phyloP scores from a whole-genome alignment of 768 basidiomycete species.

The Suillus cothurnatus region DNA sequence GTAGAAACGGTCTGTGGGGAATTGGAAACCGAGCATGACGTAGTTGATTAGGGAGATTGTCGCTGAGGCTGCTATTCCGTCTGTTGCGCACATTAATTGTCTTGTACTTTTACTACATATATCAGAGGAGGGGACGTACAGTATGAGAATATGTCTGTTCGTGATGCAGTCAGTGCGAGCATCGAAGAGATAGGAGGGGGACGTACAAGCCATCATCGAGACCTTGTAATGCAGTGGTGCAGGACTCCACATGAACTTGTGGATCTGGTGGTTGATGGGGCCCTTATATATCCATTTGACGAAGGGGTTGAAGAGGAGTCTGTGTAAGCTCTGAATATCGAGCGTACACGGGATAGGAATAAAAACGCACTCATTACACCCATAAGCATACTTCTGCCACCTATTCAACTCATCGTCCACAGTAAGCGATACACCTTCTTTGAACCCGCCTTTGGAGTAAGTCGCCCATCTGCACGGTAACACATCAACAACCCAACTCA shows the following conservation, averaged over 20 bases:
- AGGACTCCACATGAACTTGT: conserved; percentile 72
- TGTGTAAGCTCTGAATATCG: conserved; percentile 55
- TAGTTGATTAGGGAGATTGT: conserved; percentile 76
- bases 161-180: conserved; percentile 8
- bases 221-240: conserved; percentile 86
- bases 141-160: conserved; percentile 52
- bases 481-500: neutral
- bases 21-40: conserved; percentile 69
- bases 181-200: conserved; percentile 15
- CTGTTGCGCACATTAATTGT: conserved; percentile 11
- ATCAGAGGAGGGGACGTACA: conserved; percentile 42
- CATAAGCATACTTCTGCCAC: conserved; percentile 90
- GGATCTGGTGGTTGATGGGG: conserved; percentile 82
- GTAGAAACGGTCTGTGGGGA: conserved; percentile 76
- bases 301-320: conserved; percentile 85
- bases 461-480: conserved; percentile 59
- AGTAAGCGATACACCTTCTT: conserved; percentile 90
- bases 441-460: conserved; percentile 83
- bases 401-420: conserved; percentile 89
- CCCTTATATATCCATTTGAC: conserved; percentile 76
- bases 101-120: neutral
- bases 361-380: conserved; percentile 51
- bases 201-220: conserved; percentile 54
- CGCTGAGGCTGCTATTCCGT: conserved; percentile 65
- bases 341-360: conserved; percentile 18